phyloP scores from a whole-genome alignment of 2,329 filamentous ascomycete genomes.

The Chaetomiaceae sp. region DNA sequence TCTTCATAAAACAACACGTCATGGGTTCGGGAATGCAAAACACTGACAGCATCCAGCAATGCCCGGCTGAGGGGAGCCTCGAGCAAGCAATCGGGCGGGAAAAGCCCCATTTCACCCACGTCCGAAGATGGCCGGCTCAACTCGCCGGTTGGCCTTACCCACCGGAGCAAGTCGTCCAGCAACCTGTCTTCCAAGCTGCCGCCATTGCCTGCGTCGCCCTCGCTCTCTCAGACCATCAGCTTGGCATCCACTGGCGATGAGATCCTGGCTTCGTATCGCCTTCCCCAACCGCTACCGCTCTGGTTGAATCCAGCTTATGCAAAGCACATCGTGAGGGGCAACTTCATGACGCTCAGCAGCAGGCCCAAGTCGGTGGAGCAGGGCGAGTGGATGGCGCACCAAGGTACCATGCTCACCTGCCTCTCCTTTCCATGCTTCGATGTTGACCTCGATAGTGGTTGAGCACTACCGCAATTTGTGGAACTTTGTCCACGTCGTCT shows the following conservation, averaged over 20 bases:
- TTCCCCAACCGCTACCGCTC: conserved; percentile 45
- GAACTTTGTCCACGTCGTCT: conserved; percentile 74
- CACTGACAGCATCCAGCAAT: conserved; percentile 25
- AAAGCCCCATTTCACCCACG: conserved; percentile 23
- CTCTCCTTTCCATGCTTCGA: not conserved
- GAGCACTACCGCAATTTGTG: conserved; percentile 79
- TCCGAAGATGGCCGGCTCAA: conserved; percentile 23
- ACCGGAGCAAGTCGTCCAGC: conserved; percentile 26
- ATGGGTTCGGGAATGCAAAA: not conserved
- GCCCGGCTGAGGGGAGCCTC: conserved; percentile 27
- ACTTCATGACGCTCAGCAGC: conserved; percentile 83
- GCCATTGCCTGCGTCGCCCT: conserved; percentile 26
- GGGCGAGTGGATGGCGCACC: conserved; percentile 84
- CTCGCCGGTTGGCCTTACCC: conserved; percentile 19
- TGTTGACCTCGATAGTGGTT: conserved; percentile 54
- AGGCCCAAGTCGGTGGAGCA: conserved; percentile 79
- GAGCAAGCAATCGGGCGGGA: conserved; percentile 22
- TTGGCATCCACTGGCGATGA: conserved; percentile 33
- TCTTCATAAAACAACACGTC: no score
- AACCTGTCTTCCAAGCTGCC: conserved; percentile 25
- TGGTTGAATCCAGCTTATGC: conserved; percentile 65
- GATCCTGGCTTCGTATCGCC: conserved; percentile 28
- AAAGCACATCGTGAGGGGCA: conserved; percentile 79
- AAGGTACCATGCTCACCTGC: conserved; percentile 52
- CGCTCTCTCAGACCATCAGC: conserved; percentile 25